phyloP scores from a whole-genome alignment of 2,329 filamentous ascomycete genomes.

The Hymenoscyphus linearis region DNA sequence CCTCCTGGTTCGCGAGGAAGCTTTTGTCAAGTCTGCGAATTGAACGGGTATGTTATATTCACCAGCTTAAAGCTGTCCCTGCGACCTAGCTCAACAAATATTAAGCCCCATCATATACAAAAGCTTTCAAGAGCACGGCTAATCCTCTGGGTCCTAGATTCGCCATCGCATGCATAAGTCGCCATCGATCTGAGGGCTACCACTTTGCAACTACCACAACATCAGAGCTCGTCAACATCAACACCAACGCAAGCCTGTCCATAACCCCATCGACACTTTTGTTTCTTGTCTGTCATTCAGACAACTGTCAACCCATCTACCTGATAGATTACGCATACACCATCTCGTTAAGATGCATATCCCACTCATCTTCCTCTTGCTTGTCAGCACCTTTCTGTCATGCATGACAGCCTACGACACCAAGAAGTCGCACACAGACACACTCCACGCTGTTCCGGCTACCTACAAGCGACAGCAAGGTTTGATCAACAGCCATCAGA shows the following conservation, averaged over 20 bases:
- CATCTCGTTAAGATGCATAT: not conserved
- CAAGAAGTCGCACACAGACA: not conserved
- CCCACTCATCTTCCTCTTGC: not conserved
- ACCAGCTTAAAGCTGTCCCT: not conserved
- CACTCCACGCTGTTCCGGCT: not conserved
- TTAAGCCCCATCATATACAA: not conserved
- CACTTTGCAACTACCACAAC: not conserved
- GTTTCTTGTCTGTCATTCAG: too few species aligned
- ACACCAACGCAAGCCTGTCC: not conserved
- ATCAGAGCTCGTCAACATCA: not conserved
- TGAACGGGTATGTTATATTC: not conserved
- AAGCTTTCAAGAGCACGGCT: not conserved
- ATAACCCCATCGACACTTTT: not conserved
- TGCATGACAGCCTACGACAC: not conserved
- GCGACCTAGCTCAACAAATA: not conserved
- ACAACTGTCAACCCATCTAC: not conserved
- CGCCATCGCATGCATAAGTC: not conserved
- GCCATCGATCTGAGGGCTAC: not conserved
- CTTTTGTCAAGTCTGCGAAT: not conserved
- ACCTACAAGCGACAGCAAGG: not conserved
- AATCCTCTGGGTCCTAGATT: not conserved
- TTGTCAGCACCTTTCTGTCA: not conserved
- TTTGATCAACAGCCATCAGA: not conserved
- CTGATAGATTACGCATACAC: not conserved
- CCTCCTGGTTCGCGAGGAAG: not conserved